Base-by-base conservation (phyloP, 768 basidiomycete genomes). In the Tephrocybe sp. region DNA sequence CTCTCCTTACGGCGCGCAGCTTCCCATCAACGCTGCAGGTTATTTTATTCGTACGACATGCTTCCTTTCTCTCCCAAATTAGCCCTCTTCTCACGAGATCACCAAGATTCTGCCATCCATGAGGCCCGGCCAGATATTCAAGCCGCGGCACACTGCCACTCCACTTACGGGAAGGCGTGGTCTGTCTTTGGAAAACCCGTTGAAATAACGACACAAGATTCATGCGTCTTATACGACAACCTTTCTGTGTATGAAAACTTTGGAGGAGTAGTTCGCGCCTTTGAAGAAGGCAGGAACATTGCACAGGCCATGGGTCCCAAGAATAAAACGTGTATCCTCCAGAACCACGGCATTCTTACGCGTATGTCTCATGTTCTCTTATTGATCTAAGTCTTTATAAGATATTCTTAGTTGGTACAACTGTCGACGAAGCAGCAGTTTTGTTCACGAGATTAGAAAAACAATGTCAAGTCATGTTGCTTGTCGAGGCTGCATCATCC, bases 161-260 rank as follows among this genome's bases (percentile, higher is more conserved):
- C 76, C 9, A 62, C 72, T 6, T 65, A 73, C 60, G 79, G 78
- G 33, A 78, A 75, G 57, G 75, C 77, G 0, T 81, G 75, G 63
- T 73, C 74, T 7, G 64, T 73, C 8, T 68, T 79, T 20, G 76
- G 77, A 12, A 67, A 63, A 23, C 62, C 67, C 12, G 62, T 77
- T 33, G 72, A 76, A 30, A 69, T 73, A 57, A 65, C 73, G 36
- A 71, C 71, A 6, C 76, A 77, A 58, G 77, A 77, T 49, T 56
- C 71, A 9, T 76, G 73, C 49, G 66, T 68, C 3, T 74, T 79
- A 57, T 72, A 72, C 53, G 59, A 76, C 41, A 72, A 75, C 42
- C 67, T 69, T 56, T 71, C 65, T 8, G 62, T 79, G 17, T 77
- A 80, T 55, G 62, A 62, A 26, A 68, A 75, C 36, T 77, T 73